Evolutionary conservation across 805 yeast genomes (phyloP).

Genomic region (Lachancea waltii): DNA sequence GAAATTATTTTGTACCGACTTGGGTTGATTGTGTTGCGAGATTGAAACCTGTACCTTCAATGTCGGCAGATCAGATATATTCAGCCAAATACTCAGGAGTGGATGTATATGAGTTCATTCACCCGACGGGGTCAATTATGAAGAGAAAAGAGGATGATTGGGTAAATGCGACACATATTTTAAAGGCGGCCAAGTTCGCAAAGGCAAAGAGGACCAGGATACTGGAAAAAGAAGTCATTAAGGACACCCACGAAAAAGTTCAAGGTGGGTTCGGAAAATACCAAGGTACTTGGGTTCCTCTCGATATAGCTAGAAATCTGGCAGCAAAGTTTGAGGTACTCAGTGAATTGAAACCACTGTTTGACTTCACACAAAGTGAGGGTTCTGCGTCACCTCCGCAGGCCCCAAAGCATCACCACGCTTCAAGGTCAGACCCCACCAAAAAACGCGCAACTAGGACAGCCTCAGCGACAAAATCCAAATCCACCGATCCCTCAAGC

Average conservation of each 20-base stretch:
- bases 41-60: background rate
- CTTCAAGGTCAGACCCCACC: constrained; percentile 41
- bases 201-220: constrained; percentile 91
- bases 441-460: constrained; percentile 25
- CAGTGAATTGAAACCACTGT: constrained; percentile 55
- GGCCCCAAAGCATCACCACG: constrained; percentile 62
- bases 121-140: constrained; percentile 69
- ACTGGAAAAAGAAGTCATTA: constrained; percentile 87
- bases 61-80: constrained; percentile 40
- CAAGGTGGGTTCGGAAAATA: constrained; percentile 97
- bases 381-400: constrained; percentile 51
- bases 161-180: constrained; percentile 92
- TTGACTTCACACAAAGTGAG: constrained; percentile 50
- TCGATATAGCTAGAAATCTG: constrained; percentile 62
- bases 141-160: constrained; percentile 69
- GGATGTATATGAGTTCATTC: constrained; percentile 73
- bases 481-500: constrained; percentile 10
- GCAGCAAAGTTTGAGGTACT: constrained; percentile 61
- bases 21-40: background rate
- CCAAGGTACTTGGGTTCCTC: constrained; percentile 96
- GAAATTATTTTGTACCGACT: background rate
- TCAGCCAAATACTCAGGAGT: constrained; percentile 77
- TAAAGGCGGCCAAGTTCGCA: constrained; percentile 89
- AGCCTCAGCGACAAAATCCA: constrained; percentile 15
- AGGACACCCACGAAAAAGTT: constrained; percentile 82